Conservation (phyloP, 2,329 filamentous ascomycete genomes). For the Colletotrichum musae region DNA sequence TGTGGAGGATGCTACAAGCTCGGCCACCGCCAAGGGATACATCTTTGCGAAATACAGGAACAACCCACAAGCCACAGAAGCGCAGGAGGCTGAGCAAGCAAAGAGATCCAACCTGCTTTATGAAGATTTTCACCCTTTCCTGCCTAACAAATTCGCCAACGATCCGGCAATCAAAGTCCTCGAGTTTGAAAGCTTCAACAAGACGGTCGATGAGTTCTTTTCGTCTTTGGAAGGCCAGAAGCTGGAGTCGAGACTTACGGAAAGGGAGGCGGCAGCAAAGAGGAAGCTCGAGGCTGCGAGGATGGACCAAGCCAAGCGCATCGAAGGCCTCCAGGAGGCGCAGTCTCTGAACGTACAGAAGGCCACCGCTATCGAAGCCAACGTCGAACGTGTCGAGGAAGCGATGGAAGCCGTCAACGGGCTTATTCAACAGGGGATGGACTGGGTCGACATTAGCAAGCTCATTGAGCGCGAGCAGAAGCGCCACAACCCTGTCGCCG, state of each 20-base stretch:
- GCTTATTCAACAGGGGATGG: slow-evolving; percentile 94
- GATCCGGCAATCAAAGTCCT: slow-evolving; percentile 78
- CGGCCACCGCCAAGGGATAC: slow-evolving; percentile 81
- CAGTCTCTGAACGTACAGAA: slow-evolving; percentile 90
- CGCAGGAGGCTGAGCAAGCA: slow-evolving; percentile 52
- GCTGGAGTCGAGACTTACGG: slow-evolving; percentile 84
- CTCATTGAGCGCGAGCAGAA: slow-evolving; percentile 90
- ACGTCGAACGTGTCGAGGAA: slow-evolving; percentile 91
- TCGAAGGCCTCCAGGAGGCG: slow-evolving; percentile 85
- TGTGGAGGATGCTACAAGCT: slow-evolving; percentile 77
- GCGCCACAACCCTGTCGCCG: slow-evolving; percentile 85
- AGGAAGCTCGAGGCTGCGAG: slow-evolving; percentile 88
- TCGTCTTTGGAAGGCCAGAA: slow-evolving; percentile 96
- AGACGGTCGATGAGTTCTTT: slow-evolving; percentile 96
- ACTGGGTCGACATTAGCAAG: slow-evolving; percentile 93
- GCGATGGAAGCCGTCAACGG: slow-evolving; percentile 93
- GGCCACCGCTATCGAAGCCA: slow-evolving; percentile 90
- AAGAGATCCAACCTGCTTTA: slow-evolving; percentile 75
- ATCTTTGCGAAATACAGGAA: slow-evolving; percentile 82
- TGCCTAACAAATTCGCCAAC: slow-evolving; percentile 82
- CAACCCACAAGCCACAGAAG: slow-evolving; percentile 40
- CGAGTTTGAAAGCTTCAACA: slow-evolving; percentile 88
- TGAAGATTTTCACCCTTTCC: slow-evolving; percentile 95
- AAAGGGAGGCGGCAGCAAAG: slow-evolving; percentile 85
- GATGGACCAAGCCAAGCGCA: slow-evolving; percentile 85